Evolutionary conservation across 2,329 filamentous ascomycete genomes (phyloP).

Genomic region (Metarhizium album): DNA sequence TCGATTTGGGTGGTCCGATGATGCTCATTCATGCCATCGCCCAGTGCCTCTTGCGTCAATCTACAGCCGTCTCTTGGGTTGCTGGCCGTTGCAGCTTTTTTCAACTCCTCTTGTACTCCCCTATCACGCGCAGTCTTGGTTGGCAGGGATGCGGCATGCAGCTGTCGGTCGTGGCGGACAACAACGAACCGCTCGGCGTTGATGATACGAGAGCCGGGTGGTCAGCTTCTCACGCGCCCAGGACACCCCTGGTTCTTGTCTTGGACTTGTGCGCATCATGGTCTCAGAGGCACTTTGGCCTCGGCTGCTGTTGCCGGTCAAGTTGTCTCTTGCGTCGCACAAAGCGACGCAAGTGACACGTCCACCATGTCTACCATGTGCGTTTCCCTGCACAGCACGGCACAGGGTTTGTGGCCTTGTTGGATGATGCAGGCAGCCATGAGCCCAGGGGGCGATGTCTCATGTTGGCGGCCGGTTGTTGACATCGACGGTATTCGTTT

Average conservation of each 20-base stretch:
- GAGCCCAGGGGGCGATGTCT: not conserved
- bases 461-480: not conserved
- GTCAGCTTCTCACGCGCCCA: not conserved
- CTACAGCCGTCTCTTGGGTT: too few species aligned
- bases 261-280: too few species aligned
- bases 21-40: not conserved
- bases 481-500: not conserved
- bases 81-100: too few species aligned
- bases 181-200: too few species aligned
- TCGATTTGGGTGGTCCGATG: not conserved
- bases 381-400: not conserved
- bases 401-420: not conserved
- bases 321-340: too few species aligned
- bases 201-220: not conserved
- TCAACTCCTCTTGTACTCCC: too few species aligned
- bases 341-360: not conserved
- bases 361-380: not conserved
- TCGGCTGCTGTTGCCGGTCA: not conserved
- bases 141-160: not conserved
- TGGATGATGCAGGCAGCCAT: not conserved
- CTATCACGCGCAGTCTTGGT: too few species aligned
- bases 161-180: not conserved
- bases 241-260: not conserved
- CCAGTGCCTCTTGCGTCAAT: not conserved
- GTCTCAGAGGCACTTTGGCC: not conserved